Conservation (phyloP, 805 yeast species). For the Lipomyces yamanashiensis region DNA sequence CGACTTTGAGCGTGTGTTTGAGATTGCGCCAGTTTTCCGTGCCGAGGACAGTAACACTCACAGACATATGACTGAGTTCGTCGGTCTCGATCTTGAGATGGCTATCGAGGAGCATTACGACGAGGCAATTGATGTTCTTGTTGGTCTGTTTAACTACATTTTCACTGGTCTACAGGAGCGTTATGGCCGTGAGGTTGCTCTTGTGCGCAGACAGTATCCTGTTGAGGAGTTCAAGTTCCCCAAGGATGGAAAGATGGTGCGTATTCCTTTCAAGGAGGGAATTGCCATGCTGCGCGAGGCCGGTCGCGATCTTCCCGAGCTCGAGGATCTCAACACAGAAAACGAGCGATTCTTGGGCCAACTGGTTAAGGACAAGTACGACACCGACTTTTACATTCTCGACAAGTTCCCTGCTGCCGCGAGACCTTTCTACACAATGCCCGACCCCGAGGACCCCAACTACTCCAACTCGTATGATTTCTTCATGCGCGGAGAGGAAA, state of each 20-base stretch:
- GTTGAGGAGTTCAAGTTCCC: slow-evolving; percentile 97
- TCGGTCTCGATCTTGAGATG: slow-evolving; percentile 97
- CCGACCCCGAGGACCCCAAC: slow-evolving; percentile 87
- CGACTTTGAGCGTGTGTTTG: slow-evolving; percentile 95
- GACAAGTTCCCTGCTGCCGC: slow-evolving; percentile 97
- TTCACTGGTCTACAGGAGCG: slow-evolving; percentile 81
- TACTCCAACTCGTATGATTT: slow-evolving; percentile 96
- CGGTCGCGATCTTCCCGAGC: slow-evolving; percentile 64
- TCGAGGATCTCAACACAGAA: slow-evolving; percentile 60
- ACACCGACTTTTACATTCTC: slow-evolving; percentile 96
- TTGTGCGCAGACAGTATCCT: slow-evolving; percentile 92
- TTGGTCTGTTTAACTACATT: slow-evolving; percentile 82
- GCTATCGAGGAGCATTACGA: slow-evolving; percentile 98
- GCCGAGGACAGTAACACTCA: slow-evolving; percentile 99
- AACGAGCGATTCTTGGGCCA: slow-evolving; percentile 93
- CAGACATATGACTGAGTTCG: slow-evolving; percentile 98
- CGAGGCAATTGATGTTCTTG: slow-evolving; percentile 70
- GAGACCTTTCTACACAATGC: slow-evolving; percentile 99
- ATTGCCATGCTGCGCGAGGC: slow-evolving; percentile 80
- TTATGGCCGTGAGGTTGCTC: slow-evolving; percentile 80
- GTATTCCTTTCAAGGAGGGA: slow-evolving; percentile 88
- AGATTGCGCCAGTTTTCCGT: slow-evolving; percentile 96
- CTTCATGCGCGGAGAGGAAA: slow-evolving; percentile 99
- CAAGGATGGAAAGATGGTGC: slow-evolving; percentile 89
- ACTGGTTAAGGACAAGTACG: slow-evolving; percentile 88